Evolutionary conservation across 345 rosid genomes (phyloP).

Genomic region (Populus euphratica): DNA sequence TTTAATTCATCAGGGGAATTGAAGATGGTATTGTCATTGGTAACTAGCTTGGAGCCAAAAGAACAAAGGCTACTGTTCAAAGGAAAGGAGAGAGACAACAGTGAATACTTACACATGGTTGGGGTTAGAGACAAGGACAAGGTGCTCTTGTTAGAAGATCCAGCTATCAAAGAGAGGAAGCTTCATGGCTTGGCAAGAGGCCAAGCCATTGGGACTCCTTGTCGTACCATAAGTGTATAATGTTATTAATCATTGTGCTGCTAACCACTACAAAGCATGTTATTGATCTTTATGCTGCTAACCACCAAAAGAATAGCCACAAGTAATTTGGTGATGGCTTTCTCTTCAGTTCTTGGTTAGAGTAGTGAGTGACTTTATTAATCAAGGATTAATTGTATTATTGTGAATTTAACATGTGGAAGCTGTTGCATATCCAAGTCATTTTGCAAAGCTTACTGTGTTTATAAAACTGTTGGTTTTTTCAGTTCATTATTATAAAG

Average conservation of each 20-base stretch:
- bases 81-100: slow-evolving; percentile 85
- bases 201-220: slow-evolving; percentile 33
- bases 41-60: slow-evolving; percentile 65
- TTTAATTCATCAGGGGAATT: slow-evolving; percentile 54
- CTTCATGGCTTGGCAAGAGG: slow-evolving; percentile 41
- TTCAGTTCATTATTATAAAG: background rate
- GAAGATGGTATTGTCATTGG: slow-evolving; percentile 69
- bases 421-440: slow-evolving; percentile 32
- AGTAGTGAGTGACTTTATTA: background rate
- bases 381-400: background rate
- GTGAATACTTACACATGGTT: slow-evolving; percentile 82
- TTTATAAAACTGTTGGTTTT: background rate
- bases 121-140: slow-evolving; percentile 88
- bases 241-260: background rate
- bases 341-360: background rate
- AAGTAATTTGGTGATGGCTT: background rate
- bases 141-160: slow-evolving; percentile 74
- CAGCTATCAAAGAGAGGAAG: slow-evolving; percentile 73
- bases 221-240: slow-evolving; percentile 54
- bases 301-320: slow-evolving; percentile 2
- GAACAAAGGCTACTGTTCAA: slow-evolving; percentile 83
- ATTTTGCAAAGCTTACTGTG: slow-evolving; percentile 1
- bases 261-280: background rate
- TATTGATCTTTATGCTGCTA: background rate
- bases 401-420: slow-evolving; percentile 19